phyloP scores from a whole-genome alignment of 345 rosid genomes.

The Populus euphratica region DNA sequence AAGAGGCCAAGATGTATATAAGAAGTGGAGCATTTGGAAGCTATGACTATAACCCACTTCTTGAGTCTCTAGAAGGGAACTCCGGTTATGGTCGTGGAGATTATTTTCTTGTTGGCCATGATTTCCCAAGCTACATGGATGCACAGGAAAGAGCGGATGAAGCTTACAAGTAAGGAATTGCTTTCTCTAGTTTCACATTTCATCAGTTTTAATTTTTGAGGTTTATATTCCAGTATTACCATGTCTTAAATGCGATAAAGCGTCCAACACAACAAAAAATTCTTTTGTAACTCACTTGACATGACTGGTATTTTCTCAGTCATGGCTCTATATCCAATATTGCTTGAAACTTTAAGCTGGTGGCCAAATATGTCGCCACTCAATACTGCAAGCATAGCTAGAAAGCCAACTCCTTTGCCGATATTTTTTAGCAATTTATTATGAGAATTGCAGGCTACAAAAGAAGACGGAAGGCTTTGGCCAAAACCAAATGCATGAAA shows the following conservation, averaged over 20 bases:
- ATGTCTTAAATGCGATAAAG: neutral
- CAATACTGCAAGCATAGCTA: neutral
- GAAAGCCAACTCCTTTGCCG: neutral
- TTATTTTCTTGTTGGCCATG: conserved; percentile 87
- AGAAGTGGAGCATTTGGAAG: conserved; percentile 91
- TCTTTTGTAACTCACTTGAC: neutral
- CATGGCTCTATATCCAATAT: neutral
- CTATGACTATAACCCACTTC: conserved; percentile 83
- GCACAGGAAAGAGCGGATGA: conserved; percentile 80
- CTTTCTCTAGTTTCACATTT: neutral
- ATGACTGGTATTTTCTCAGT: neutral
- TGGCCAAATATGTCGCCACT: neutral
- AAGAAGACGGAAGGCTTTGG: too few species aligned
- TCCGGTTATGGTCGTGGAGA: conserved; percentile 95
- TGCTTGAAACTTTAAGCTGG: neutral
- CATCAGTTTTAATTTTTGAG: neutral
- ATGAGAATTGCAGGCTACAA: too few species aligned
- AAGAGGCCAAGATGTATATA: conserved; percentile 81
- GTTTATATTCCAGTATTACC: neutral
- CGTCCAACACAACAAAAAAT: neutral
- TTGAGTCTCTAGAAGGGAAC: conserved; percentile 90
- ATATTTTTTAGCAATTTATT: neutral
- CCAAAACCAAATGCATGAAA: too few species aligned
- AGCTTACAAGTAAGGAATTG: conserved; percentile 72
- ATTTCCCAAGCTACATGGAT: conserved; percentile 81